Conservation (phyloP, 169 alveolate genomes). For the Babesia caballi region DNA sequence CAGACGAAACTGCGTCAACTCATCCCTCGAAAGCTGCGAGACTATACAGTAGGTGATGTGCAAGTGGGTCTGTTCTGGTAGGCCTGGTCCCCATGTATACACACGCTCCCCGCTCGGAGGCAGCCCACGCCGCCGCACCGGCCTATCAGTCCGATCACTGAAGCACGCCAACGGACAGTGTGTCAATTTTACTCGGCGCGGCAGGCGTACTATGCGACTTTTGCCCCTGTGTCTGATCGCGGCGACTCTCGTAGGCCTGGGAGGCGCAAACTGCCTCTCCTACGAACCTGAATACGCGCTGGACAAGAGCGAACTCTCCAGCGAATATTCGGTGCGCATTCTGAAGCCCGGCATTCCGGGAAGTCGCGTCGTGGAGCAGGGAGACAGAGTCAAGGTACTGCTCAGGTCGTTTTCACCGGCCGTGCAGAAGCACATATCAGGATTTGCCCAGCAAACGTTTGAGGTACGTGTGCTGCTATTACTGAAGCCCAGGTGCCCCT, state of each 20-base stretch:
- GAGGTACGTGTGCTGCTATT: conserved; percentile 25
- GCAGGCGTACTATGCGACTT: not conserved
- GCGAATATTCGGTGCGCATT: conserved; percentile 25
- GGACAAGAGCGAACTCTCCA: conserved; percentile 6
- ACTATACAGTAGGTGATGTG: too few species aligned
- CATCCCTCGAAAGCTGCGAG: not conserved
- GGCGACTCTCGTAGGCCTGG: not conserved
- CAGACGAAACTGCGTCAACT: not conserved
- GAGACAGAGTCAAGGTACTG: conserved; percentile 20
- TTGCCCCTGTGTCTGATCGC: not conserved
- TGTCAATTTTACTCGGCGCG: too few species aligned
- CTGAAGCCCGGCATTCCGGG: conserved; percentile 45
- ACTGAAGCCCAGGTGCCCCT: too few species aligned
- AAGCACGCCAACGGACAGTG: too few species aligned
- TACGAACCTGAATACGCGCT: conserved; percentile 40
- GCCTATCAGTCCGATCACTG: not conserved
- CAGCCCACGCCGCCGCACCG: not conserved
- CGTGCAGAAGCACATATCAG: conserved; percentile 17
- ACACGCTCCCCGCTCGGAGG: not conserved
- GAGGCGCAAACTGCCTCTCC: not conserved
- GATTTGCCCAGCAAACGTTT: conserved; percentile 29
- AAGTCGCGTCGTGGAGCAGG: conserved; percentile 10
- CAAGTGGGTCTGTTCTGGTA: not conserved
- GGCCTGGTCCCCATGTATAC: conserved; percentile 18
- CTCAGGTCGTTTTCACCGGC: conserved; percentile 55